phyloP scores from a whole-genome alignment of 1,139 yeast species.

The Magnusiomyces suaveolens region DNA sequence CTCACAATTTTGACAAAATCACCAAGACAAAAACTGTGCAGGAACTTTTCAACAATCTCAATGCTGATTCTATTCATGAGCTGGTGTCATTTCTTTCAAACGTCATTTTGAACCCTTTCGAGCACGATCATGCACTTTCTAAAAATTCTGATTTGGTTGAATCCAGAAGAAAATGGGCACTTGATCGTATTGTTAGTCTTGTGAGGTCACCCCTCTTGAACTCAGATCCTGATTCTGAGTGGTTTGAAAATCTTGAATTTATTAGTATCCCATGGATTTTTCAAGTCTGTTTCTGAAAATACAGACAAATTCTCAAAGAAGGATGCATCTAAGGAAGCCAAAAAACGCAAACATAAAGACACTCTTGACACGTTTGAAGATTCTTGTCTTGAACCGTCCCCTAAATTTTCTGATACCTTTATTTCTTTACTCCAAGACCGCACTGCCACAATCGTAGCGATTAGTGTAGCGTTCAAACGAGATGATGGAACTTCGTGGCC shows the following conservation, averaged over 20 bases:
- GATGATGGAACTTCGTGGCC: slow-evolving; percentile 53
- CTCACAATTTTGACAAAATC: slow-evolving; percentile 65
- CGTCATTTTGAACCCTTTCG: slow-evolving; percentile 26
- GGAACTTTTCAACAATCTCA: slow-evolving; percentile 32
- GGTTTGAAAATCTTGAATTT: slow-evolving; percentile 46
- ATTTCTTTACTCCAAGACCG: slow-evolving; percentile 10
- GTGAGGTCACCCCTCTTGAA: slow-evolving; percentile 26
- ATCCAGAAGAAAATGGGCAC: slow-evolving; percentile 51
- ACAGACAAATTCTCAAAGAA: slow-evolving; percentile 8
- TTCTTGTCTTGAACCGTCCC: slow-evolving; percentile 10
- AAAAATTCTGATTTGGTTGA: slow-evolving; percentile 25
- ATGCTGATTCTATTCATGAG: slow-evolving; percentile 25
- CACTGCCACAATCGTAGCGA: slow-evolving; percentile 42
- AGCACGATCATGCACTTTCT: slow-evolving; percentile 26
- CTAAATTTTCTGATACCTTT: slow-evolving; percentile 17
- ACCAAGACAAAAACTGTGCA: slow-evolving; percentile 67
- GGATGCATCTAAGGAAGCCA: slow-evolving; percentile 13
- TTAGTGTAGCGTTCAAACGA: slow-evolving; percentile 36
- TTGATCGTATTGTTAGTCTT: slow-evolving; percentile 56
- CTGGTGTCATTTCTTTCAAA: slow-evolving; percentile 31
- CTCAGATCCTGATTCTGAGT: slow-evolving; percentile 23
- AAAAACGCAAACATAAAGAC: slow-evolving; percentile 13
- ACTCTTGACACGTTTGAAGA: no score
- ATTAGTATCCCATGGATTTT: slow-evolving; percentile 49
- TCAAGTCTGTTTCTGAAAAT: slow-evolving; percentile 28